Conservation (phyloP, 2,329 filamentous ascomycete genomes). For the Capronia epimyces region DNA sequence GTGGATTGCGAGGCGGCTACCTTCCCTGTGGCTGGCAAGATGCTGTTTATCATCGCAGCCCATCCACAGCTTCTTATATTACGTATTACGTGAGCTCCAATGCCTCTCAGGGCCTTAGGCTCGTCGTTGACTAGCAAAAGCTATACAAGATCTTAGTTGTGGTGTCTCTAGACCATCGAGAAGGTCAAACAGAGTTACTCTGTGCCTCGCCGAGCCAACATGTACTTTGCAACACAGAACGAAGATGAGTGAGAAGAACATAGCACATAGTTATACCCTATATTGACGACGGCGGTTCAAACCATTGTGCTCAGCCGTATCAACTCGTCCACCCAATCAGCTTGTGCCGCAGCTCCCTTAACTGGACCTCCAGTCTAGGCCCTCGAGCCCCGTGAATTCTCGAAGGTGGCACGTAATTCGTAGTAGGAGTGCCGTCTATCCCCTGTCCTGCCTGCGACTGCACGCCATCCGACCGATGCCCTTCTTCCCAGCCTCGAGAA, state of each 20-base stretch:
- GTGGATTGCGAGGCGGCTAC: too few species aligned
- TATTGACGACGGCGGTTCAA: neutral
- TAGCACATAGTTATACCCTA: too few species aligned
- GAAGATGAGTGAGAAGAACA: too few species aligned
- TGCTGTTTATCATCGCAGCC: neutral
- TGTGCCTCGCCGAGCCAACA: too few species aligned
- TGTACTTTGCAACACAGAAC: too few species aligned
- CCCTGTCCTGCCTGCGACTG: neutral
- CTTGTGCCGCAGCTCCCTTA: neutral
- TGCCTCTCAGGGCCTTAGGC: too few species aligned
- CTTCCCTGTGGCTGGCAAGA: too few species aligned
- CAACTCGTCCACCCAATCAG: neutral
- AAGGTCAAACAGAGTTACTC: too few species aligned
- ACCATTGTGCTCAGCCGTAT: neutral
- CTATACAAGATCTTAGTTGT: too few species aligned
- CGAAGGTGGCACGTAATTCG: neutral
- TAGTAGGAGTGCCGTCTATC: neutral
- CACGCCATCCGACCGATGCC: neutral
- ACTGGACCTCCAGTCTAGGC: neutral
- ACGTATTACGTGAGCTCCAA: too few species aligned
- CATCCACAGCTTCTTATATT: neutral
- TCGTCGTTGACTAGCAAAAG: too few species aligned
- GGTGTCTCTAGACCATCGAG: too few species aligned
- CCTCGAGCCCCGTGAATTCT: neutral
- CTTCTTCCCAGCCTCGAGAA: neutral